These are phyloP conservation scores for Penstemon barbatus DNA, from an alignment of 257 asterid genomes.

Conservation along the genomic window DNA sequence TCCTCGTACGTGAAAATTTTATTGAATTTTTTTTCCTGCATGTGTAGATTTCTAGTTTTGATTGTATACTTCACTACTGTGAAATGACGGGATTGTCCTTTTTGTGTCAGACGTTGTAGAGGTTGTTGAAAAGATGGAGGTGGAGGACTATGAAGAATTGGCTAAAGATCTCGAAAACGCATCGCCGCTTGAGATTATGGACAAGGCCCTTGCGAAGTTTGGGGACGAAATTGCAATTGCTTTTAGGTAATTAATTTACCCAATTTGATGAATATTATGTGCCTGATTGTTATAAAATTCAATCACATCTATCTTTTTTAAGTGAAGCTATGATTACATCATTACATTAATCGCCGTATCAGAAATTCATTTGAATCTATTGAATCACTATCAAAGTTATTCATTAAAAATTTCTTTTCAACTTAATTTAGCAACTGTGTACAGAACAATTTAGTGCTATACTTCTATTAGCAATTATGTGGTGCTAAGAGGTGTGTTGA, in stretches of 20 bases:
- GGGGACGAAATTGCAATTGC: slow-evolving; percentile 82
- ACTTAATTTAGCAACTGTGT: not conserved
- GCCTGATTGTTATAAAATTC: not conserved
- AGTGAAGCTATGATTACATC: too few species aligned
- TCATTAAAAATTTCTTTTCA: not conserved
- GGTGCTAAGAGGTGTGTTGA: too few species aligned
- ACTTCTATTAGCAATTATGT: too few species aligned
- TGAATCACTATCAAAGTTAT: too few species aligned
- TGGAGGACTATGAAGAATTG: slow-evolving; percentile 55
- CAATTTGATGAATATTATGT: not conserved
- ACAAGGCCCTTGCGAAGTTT: slow-evolving; percentile 65
- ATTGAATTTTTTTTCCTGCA: not conserved
- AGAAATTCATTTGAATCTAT: too few species aligned
- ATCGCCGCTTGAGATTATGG: slow-evolving; percentile 79
- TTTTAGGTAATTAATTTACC: slow-evolving; percentile 55
- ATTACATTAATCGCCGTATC: too few species aligned
- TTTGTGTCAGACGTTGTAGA: slow-evolving; percentile 33
- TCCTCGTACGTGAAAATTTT: slow-evolving; percentile 42
- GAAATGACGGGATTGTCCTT: slow-evolving; percentile 16
- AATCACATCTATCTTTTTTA: too few species aligned
- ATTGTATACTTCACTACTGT: not conserved
- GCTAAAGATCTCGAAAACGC: slow-evolving; percentile 61
- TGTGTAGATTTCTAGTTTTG: slow-evolving; percentile 16
- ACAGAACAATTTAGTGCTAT: not conserved
- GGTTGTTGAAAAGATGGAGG: slow-evolving; percentile 43